These are phyloP conservation scores for Trypanosoma theileri DNA, from an alignment of 208 protist species.

Conservation along the genomic window DNA sequence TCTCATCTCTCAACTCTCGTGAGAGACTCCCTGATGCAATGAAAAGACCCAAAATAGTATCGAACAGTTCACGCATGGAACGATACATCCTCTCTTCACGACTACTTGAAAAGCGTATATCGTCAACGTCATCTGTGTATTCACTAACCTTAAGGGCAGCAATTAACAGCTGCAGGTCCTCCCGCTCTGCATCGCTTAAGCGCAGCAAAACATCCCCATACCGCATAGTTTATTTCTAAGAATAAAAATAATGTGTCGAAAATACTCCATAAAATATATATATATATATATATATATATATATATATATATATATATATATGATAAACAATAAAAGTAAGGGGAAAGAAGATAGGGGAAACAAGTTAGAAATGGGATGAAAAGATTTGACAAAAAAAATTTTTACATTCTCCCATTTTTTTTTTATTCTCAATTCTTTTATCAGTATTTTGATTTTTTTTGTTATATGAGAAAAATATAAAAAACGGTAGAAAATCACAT, in stretches of 20 bases:
- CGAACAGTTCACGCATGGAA: conserved; percentile 73
- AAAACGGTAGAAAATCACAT: no score
- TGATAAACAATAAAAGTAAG: no score
- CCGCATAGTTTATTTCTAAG: conserved; percentile 1
- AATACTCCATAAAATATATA: conserved; percentile 8
- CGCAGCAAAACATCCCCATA: conserved; percentile 49
- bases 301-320: not conserved
- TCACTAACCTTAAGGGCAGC: conserved; percentile 87
- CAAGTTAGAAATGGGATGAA: no score
- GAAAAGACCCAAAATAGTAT: conserved; percentile 72
- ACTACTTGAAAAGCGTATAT: conserved; percentile 52
- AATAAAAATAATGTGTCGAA: not conserved
- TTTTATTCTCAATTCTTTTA: not conserved
- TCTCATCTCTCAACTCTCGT: conserved; percentile 49
- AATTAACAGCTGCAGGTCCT: conserved; percentile 85
- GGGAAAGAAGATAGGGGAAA: no score
- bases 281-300: not conserved
- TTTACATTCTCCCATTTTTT: no score
- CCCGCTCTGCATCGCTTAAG: conserved; percentile 69
- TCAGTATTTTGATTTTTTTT: conserved; percentile 1
- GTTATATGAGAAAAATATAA: not conserved
- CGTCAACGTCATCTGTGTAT: conserved; percentile 90
- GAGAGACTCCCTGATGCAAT: conserved; percentile 76
- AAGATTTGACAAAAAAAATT: no score
- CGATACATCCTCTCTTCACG: conserved; percentile 60